Conservation (phyloP, 2,329 filamentous ascomycete genomes). For the Albifimbria verrucaria region DNA sequence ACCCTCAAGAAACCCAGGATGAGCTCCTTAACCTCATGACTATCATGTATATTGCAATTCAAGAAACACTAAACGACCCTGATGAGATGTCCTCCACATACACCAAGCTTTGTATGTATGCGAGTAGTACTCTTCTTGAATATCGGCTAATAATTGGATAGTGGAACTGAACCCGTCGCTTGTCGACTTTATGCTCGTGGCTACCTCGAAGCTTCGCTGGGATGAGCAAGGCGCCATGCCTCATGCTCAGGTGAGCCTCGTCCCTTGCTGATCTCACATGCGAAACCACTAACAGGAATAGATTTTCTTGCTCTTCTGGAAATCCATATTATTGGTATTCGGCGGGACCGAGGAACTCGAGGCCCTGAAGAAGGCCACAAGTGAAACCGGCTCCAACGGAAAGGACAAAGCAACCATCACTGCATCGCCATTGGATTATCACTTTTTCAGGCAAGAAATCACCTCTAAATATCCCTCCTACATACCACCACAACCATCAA, state of each 20-base stretch:
- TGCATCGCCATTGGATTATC: slow-evolving; percentile 92
- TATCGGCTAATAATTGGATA: slow-evolving; percentile 23
- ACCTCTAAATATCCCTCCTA: slow-evolving; percentile 98
- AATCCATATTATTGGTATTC: slow-evolving; percentile 80
- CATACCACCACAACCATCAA: slow-evolving; percentile 76
- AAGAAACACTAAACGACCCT: slow-evolving; percentile 51
- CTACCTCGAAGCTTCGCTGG: slow-evolving; percentile 68
- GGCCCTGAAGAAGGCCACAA: slow-evolving; percentile 68
- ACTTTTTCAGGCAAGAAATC: slow-evolving; percentile 93
- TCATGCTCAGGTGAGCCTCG: slow-evolving; percentile 56
- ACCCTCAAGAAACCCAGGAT: slow-evolving; percentile 52
- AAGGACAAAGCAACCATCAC: slow-evolving; percentile 78
- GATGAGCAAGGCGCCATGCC: slow-evolving; percentile 61
- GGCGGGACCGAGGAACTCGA: slow-evolving; percentile 74
- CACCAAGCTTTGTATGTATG: slow-evolving; percentile 47
- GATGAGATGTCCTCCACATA: slow-evolving; percentile 44
- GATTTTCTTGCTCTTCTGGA: slow-evolving; percentile 86
- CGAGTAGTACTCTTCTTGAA: neutral
- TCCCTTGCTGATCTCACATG: neutral
- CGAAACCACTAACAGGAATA: slow-evolving; percentile 28
- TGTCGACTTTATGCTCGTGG: slow-evolving; percentile 68
- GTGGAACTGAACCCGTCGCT: slow-evolving; percentile 63
- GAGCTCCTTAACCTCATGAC: slow-evolving; percentile 62
- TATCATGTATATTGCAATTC: slow-evolving; percentile 58
- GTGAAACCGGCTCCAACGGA: slow-evolving; percentile 54